Evolutionary conservation across 495 filamentous ascomycete genomes (phyloP).

Genomic region (Letharia columbiana): DNA sequence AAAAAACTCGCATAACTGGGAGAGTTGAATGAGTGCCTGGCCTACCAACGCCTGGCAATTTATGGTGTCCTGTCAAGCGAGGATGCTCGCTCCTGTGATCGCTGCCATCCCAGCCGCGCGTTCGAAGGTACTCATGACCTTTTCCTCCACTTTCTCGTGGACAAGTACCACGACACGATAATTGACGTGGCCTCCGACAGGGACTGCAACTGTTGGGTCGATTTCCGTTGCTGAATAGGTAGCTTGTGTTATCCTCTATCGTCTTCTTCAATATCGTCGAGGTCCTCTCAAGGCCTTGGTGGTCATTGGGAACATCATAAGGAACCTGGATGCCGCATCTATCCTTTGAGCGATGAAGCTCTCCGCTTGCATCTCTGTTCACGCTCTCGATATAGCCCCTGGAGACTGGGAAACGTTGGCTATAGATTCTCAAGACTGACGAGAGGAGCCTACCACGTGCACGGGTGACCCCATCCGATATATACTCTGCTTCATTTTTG

Average conservation of each 20-base stretch:
- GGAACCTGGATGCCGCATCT: neutral
- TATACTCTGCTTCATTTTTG: neutral
- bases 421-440: neutral
- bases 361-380: neutral
- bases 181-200: neutral
- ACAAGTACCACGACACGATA: neutral
- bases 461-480: neutral
- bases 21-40: neutral
- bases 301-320: neutral
- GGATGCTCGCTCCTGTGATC: neutral
- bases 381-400: neutral
- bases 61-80: neutral
- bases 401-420: neutral
- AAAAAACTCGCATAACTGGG: neutral
- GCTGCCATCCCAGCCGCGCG: neutral
- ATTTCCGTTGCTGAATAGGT: neutral
- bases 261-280: neutral
- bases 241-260: neutral
- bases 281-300: neutral
- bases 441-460: neutral
- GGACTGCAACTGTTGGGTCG: neutral
- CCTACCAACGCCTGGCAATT: neutral
- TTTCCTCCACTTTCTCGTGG: neutral
- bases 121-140: neutral
- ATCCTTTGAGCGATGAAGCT: neutral